Evolutionary conservation across 129 eudicot genomes (phyloP).

Genomic region (Flaveria trinervia): DNA sequence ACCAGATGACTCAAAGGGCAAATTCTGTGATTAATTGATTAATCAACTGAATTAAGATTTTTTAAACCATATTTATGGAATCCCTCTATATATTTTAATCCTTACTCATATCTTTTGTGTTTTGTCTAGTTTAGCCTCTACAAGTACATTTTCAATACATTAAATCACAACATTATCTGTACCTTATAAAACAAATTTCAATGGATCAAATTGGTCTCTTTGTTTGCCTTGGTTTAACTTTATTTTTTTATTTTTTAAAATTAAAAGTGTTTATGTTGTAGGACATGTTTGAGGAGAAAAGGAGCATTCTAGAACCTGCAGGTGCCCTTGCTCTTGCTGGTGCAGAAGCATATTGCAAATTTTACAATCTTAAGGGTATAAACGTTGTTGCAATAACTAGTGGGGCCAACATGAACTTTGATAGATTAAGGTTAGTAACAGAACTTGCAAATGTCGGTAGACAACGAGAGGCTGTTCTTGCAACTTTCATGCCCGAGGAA

Average conservation of each 20-base stretch:
- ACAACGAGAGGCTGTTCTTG: conserved; percentile 94
- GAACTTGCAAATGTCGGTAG: conserved; percentile 98
- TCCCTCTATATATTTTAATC: not conserved
- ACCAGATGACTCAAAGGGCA: not conserved
- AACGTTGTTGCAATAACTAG: conserved; percentile 87
- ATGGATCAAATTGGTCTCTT: not conserved
- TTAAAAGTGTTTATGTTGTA: conserved; percentile 23
- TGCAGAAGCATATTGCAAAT: conserved; percentile 98
- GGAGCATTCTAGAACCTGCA: conserved; percentile 98
- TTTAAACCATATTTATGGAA: not conserved
- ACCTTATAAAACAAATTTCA: not conserved
- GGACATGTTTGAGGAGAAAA: conserved; percentile 99
- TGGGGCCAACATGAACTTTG: conserved; percentile 99
- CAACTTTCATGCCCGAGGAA: conserved; percentile 88
- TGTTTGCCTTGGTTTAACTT: conserved; percentile 3
- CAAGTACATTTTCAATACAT: not conserved
- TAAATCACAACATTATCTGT: not conserved
- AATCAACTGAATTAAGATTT: not conserved
- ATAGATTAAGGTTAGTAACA: conserved; percentile 91
- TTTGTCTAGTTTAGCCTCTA: not conserved
- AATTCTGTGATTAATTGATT: conserved; percentile 1
- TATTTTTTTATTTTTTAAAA: not conserved
- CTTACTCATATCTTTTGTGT: not conserved
- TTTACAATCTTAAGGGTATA: conserved; percentile 72
- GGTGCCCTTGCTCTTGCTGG: conserved; percentile 99